Conservation (phyloP, 805 yeast species). For the Kluyveromyces siamensis region DNA sequence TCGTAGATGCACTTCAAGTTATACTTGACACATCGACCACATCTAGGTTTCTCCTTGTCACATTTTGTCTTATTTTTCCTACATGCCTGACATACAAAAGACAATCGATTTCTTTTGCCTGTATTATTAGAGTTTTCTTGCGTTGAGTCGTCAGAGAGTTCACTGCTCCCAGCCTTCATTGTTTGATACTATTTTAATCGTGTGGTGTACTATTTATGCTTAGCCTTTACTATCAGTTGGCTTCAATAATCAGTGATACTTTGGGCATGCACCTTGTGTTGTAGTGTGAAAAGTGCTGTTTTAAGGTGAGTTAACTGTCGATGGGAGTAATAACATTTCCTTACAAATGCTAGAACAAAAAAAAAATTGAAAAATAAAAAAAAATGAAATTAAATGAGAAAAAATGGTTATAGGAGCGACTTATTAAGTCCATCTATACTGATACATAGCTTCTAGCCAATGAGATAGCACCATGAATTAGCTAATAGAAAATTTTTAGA, state of each 20-base stretch:
- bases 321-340: background rate
- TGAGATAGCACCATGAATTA: no score
- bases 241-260: no score
- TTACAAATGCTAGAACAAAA: no score
- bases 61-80: conserved; percentile 28
- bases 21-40: conserved; percentile 23
- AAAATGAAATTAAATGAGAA: no score
- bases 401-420: background rate
- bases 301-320: background rate
- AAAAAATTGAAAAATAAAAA: no score
- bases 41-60: conserved; percentile 25
- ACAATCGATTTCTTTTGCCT: conserved; percentile 23
- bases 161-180: background rate
- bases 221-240: no score
- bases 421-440: no score
- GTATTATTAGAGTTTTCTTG: background rate
- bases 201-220: no score
- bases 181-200: no score
- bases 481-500: no score
- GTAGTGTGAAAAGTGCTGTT: background rate
- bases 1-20: conserved; percentile 25
- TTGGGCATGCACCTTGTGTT: background rate
- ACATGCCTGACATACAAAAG: conserved; percentile 28
- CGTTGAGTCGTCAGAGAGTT: background rate
- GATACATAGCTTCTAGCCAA: no score